Percentiles rank a stretch among this genome's conserved stretches.
phyloP scores from a whole-genome alignment of 2,329 filamentous ascomycete genomes.

The Elsinoe australis region DNA sequence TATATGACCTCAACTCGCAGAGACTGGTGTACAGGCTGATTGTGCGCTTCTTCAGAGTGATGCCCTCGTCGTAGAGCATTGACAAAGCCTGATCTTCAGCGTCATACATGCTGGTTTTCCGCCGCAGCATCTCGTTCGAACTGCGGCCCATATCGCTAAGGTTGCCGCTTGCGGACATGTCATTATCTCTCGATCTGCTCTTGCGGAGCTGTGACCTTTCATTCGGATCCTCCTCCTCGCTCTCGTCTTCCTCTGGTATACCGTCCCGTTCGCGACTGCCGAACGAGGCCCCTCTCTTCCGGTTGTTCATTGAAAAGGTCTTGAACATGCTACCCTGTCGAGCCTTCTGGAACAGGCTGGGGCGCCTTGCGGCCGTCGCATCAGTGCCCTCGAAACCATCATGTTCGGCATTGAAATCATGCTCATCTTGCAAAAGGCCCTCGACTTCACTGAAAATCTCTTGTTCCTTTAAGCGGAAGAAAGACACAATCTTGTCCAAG shows the following conservation, averaged over 20 bases:
- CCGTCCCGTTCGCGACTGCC: constrained; percentile 42
- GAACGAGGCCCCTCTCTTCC: constrained; percentile 39
- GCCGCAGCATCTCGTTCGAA: constrained; percentile 45
- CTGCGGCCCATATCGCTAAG: constrained; percentile 17
- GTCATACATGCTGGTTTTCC: constrained; percentile 50
- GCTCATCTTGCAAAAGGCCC: constrained; percentile 66
- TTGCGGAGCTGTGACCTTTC: constrained; percentile 39
- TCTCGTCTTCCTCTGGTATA: constrained; percentile 49
- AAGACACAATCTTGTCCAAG: constrained; percentile 86
- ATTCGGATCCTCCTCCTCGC: constrained; percentile 58
- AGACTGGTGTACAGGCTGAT: constrained; percentile 82
- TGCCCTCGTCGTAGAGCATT: constrained; percentile 59
- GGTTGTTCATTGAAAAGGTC: constrained; percentile 38
- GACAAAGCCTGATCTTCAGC: constrained; percentile 69
- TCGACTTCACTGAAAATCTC: constrained; percentile 79
- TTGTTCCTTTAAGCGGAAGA: constrained; percentile 81
- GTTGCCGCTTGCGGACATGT: constrained; percentile 18
- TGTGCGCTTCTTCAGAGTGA: constrained; percentile 88
- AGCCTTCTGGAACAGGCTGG: constrained; percentile 28
- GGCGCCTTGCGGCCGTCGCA: constrained; percentile 26
- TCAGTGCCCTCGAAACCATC: constrained; percentile 34
- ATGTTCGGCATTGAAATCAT: constrained; percentile 56
- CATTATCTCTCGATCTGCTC: constrained; percentile 25
- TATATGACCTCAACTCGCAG: constrained; percentile 91
- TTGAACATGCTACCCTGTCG: constrained; percentile 47